Conservation (phyloP, 345 rosid genomes). For the Citrus hindsii region DNA sequence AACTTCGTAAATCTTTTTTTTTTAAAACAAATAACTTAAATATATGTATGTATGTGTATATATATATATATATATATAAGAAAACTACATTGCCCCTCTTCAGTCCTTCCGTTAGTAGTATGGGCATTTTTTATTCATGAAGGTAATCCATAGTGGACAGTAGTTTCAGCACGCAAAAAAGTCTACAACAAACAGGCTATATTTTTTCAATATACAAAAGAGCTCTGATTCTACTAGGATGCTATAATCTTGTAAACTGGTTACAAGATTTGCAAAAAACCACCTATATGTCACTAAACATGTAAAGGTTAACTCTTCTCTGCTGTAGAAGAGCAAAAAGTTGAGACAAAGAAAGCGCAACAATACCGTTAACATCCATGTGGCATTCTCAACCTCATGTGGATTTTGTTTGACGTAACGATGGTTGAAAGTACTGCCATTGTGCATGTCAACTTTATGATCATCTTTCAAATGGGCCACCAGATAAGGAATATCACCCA, state of each 20-base stretch:
- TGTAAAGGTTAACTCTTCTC: not conserved
- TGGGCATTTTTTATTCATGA: not conserved
- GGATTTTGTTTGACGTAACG: constrained; percentile 83
- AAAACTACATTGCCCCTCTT: not conserved
- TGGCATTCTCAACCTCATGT: constrained; percentile 79
- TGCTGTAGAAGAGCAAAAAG: not conserved
- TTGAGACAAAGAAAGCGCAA: not conserved
- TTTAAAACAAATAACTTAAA: too few relatives aligned
- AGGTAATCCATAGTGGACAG: not conserved
- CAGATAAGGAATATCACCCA: constrained; percentile 71
- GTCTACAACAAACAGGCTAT: not conserved
- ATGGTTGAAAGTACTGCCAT: constrained; percentile 80
- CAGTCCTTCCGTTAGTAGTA: not conserved
- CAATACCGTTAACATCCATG: constrained; percentile 81
- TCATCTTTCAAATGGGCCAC: constrained; percentile 75
- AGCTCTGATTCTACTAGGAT: not conserved
- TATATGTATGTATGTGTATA: too few relatives aligned
- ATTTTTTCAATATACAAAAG: not conserved
- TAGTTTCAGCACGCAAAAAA: not conserved
- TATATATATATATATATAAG: too few relatives aligned
- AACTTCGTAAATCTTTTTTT: not conserved
- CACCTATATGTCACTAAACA: not conserved
- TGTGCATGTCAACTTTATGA: constrained; percentile 89
- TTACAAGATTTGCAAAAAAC: not conserved
- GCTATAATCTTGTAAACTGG: not conserved